Evolutionary conservation across 2,329 filamentous ascomycete species (phyloP).

Genomic region (Dothideomycetidae sp.): DNA sequence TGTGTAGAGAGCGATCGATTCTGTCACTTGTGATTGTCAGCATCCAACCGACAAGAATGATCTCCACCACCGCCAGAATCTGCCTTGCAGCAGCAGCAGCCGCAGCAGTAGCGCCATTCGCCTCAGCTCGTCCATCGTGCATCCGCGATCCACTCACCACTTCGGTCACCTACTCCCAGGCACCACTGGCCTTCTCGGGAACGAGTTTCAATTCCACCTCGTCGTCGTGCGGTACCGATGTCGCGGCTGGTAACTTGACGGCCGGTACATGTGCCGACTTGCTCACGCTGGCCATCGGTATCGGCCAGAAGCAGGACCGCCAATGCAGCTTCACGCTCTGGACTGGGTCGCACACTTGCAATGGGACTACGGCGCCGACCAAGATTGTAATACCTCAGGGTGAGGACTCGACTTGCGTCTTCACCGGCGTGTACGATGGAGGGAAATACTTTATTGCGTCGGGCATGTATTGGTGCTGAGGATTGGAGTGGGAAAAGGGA

Average conservation of each 20-base stretch:
- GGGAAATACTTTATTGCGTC: conserved; percentile 15
- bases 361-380: conserved; percentile 7
- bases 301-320: conserved; percentile 12
- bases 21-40: too few species aligned
- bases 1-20: too few species aligned
- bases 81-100: background rate
- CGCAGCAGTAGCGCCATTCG: background rate
- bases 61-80: background rate
- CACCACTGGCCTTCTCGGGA: conserved; percentile 6
- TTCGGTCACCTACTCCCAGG: conserved; percentile 11
- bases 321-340: conserved; percentile 14
- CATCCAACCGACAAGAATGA: too few species aligned
- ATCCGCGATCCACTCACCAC: background rate
- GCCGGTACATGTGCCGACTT: conserved; percentile 12
- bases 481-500: too few species aligned
- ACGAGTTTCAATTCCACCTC: conserved; percentile 5
- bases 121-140: background rate
- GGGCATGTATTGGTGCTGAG: conserved; percentile 18
- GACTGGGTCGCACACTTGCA: conserved; percentile 14
- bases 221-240: conserved; percentile 11
- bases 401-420: conserved; percentile 12
- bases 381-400: conserved; percentile 8
- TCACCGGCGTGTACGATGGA: conserved; percentile 16
- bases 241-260: conserved; percentile 12
- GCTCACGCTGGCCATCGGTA: conserved; percentile 11